Evolutionary conservation across 2,329 filamentous ascomycete genomes (phyloP).

Genomic region (Metarhizium sp.): DNA sequence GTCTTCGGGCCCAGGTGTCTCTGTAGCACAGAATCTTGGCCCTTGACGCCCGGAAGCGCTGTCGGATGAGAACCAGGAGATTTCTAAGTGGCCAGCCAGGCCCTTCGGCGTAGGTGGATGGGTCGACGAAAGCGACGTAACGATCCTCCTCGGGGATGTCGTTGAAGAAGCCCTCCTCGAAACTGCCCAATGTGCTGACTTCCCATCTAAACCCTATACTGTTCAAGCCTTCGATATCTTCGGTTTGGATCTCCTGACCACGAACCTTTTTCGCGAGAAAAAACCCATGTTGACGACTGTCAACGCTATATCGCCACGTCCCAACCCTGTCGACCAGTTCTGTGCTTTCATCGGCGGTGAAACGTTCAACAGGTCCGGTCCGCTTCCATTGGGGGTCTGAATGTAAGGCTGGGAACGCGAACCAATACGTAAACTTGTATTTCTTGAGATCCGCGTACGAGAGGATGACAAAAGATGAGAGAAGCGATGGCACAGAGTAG

Average conservation of each 20-base stretch:
- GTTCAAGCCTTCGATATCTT: slow-evolving; percentile 35
- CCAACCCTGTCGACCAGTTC: slow-evolving; percentile 73
- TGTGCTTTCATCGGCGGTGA: slow-evolving; percentile 63
- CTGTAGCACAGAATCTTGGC: slow-evolving; percentile 86
- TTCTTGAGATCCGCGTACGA: slow-evolving; percentile 96
- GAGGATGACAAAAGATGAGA: slow-evolving; percentile 80
- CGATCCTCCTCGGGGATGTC: slow-evolving; percentile 60
- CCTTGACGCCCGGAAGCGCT: slow-evolving; percentile 67
- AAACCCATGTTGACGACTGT: slow-evolving; percentile 83
- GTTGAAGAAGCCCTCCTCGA: slow-evolving; percentile 82
- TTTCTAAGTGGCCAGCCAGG: slow-evolving; percentile 93
- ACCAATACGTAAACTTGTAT: slow-evolving; percentile 97
- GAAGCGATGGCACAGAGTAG: slow-evolving; percentile 84
- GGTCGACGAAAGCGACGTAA: slow-evolving; percentile 82
- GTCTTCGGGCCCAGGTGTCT: slow-evolving; percentile 67
- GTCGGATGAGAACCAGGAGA: slow-evolving; percentile 72
- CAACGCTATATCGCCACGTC: slow-evolving; percentile 77
- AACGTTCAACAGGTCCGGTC: slow-evolving; percentile 38
- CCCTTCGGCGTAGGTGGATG: slow-evolving; percentile 78
- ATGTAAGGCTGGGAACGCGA: slow-evolving; percentile 88
- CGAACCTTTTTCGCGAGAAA: slow-evolving; percentile 80
- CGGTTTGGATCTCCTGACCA: slow-evolving; percentile 31
- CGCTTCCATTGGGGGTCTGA: slow-evolving; percentile 78
- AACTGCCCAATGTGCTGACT: slow-evolving; percentile 65
- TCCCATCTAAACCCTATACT: slow-evolving; percentile 63